Base-by-base conservation (phyloP, 768 basidiomycete genomes). In the Boletus bicolor region DNA sequence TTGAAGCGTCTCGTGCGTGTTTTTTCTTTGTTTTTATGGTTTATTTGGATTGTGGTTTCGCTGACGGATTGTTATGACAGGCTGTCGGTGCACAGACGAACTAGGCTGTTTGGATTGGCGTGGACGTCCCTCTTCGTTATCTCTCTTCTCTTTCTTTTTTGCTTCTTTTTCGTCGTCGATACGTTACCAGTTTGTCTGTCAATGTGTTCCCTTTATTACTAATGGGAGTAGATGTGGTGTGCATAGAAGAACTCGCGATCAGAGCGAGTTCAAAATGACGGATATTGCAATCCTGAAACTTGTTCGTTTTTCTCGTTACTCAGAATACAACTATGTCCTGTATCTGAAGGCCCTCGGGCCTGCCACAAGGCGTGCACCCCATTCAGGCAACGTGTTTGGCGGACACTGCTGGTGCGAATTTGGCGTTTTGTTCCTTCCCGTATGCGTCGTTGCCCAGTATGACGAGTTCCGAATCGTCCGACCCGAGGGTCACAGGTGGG, bases 1-100 rank as follows among this genome's bases (percentile, higher is more conserved):
- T 76, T 98, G 73, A 97, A 96, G 72, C 86, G 93, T 66, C 74
- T 98, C 77, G 94, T 88, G 64, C 67, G 86, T 76, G 49, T 8
- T 30, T 51, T 37, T 30, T 19, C 2, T n/a, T 47, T 34, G 7
- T 35, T 32, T 21, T 24, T 39, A 51, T 4, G n/a, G 10, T 26
- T 59, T 37, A 19, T 55, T 19, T 2, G 3, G 37, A 28, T 28
- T 3, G 14, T 17, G 17, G 46, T 24, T 28, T 39, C 21, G 15
- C 47, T 64, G 36, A 62, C 36, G 19, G 55, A 12, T 28, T 43
- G 48, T 60, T 45, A 6, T 1, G 43, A 11, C 54, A 86, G 84
- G 84, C 84, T 68, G 84, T 86, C 6, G 84, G 84, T 47, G 84
- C 85, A 30, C 84, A 86, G 72, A 85, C 84, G 30, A 86, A 82